Base-by-base conservation (phyloP, 2,329 filamentous ascomycete genomes). In the Alternaria consortialis region DNA sequence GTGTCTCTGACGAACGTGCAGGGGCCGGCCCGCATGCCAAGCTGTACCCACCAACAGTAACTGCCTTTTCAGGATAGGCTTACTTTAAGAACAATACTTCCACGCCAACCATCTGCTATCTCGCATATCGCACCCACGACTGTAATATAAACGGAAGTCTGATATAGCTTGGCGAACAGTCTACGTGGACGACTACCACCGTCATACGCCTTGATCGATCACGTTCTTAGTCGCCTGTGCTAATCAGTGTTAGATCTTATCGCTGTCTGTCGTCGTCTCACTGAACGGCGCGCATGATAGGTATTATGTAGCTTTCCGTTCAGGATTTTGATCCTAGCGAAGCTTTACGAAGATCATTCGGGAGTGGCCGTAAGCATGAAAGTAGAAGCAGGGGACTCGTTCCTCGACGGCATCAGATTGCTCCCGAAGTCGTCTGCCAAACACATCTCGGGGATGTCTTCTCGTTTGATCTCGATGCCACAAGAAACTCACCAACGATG, bases 21-120 rank as follows among this genome's bases (percentile, higher is more conserved):
- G 46, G 46, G 46, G 46, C 12, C 46, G 31, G 46, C 4, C 46
- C 46, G 46, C 46, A 36, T 48, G 46, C 46, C 46, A 48, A 48
- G 46, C 17, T 17, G 17, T 23, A 34, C 31, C 44, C 17, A 40
- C 23, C 46, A 36, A 32, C 31, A 48, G 31, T 34, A 48, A 48
- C 46, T 48, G 31, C 46, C 46, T 48, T 23, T 48, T 48, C 31
- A 32, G 32, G 46, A 48, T 17, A 48, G 7, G 7, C 31, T 34
- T 11, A 15, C 3, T 20, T n/a, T 20, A 23, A 23, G 13, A 23
- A 34, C 31, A 23, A 48, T 48, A 15, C 46, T 48, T n/a, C 31
- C 20, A 36, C 46, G 25, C 46, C 46, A 48, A 48, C 46, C 46
- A 48, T 48, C 4, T 36, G 29, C 46, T 48, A 37, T 36, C 46